A percentile compares a stretch with the other conserved stretches of the same genome.
Conservation (phyloP, 2,329 filamentous ascomycete species). For the Scedosporium apiospermum region DNA sequence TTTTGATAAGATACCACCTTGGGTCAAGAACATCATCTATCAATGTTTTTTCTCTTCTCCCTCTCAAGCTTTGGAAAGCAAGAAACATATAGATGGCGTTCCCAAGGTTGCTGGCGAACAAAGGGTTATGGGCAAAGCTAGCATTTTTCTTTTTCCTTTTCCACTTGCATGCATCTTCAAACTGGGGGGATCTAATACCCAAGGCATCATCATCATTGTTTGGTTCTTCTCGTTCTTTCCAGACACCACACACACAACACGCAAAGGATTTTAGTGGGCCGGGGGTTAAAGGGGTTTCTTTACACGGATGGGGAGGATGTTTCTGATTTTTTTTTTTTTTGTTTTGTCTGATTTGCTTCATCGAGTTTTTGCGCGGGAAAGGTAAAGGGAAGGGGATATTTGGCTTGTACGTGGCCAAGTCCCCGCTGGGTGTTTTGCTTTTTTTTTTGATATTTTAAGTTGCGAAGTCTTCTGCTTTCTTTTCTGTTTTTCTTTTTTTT, state of each 20-base stretch:
- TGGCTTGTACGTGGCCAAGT: conserved; percentile 2
- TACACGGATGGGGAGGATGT: conserved; percentile 1
- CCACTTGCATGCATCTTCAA: background rate
- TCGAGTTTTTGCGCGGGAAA: background rate
- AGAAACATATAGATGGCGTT: background rate
- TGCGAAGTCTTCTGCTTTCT: too few relatives aligned
- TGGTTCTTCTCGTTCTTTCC: background rate
- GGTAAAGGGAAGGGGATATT: background rate
- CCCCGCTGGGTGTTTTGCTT: background rate
- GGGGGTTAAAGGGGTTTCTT: background rate
- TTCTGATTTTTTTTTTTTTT: conserved; percentile 4
- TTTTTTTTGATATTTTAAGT: background rate
- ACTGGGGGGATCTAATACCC: background rate
- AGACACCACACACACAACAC: background rate
- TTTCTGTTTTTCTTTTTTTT: too few relatives aligned
- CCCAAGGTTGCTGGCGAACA: background rate
- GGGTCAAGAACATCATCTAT: background rate
- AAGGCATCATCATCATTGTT: background rate
- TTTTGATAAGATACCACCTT: background rate
- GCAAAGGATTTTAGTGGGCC: background rate
- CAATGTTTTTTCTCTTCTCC: background rate
- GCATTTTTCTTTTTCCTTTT: background rate
- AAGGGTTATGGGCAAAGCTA: background rate
- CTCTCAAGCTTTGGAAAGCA: background rate
- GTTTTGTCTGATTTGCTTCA: background rate